Evolutionary conservation across 345 rosid species (phyloP).

Genomic region (Citrus reticulata): DNA sequence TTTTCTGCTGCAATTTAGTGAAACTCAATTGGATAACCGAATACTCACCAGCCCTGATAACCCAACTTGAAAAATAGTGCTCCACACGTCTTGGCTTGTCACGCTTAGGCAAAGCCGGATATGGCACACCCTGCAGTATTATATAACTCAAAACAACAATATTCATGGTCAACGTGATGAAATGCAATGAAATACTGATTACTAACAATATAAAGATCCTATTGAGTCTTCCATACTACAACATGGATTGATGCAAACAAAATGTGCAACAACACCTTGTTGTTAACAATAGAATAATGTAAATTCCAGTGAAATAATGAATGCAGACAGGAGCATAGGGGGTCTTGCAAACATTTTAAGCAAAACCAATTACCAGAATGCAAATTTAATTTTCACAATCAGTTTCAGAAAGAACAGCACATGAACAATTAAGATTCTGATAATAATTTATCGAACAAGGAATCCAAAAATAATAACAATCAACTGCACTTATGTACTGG

Average conservation of each 20-base stretch:
- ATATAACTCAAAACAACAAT: constrained; percentile 1
- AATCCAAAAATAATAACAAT: background rate
- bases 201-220: background rate
- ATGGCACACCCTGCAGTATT: constrained; percentile 63
- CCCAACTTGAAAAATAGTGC: constrained; percentile 90
- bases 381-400: background rate
- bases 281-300: background rate
- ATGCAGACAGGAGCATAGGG: background rate
- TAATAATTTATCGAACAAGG: background rate
- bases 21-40: background rate
- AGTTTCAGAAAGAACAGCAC: background rate
- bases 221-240: background rate
- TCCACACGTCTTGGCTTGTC: constrained; percentile 95
- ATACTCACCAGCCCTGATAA: constrained; percentile 70
- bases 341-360: background rate
- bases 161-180: background rate
- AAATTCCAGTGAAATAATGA: background rate
- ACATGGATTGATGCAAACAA: background rate
- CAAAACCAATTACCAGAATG: background rate
- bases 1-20: background rate
- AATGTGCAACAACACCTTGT: background rate
- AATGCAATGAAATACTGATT: background rate
- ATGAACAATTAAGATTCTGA: background rate
- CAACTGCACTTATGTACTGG: background rate
- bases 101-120: constrained; percentile 54